phyloP scores from a whole-genome alignment of 2,329 filamentous ascomycete genomes.

The Fusarium sacchari region DNA sequence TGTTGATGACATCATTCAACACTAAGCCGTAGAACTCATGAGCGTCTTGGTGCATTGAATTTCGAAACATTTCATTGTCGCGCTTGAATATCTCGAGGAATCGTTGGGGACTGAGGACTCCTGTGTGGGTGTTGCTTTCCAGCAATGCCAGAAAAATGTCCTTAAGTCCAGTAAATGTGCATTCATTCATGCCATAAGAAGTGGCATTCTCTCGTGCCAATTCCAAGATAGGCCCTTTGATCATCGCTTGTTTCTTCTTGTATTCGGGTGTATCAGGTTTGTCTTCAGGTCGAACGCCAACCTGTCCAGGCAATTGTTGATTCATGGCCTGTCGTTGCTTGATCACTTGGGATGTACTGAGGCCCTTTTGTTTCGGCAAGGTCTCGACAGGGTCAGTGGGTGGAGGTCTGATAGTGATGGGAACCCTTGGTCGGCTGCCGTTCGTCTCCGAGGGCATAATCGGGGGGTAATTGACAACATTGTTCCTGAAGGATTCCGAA shows the following conservation, averaged over 20 bases:
- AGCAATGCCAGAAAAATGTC: conserved; percentile 95
- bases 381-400: conserved; percentile 55
- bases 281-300: conserved; percentile 79
- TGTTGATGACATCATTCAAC: conserved; percentile 94
- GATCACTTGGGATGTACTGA: conserved; percentile 65
- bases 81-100: conserved; percentile 94
- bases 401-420: conserved; percentile 69
- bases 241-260: conserved; percentile 95
- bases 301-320: conserved; percentile 64
- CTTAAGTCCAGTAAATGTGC: conserved; percentile 92
- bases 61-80: conserved; percentile 97
- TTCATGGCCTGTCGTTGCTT: conserved; percentile 66
- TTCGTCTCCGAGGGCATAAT: conserved; percentile 77
- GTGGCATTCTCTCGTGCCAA: conserved; percentile 82
- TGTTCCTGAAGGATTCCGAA: conserved; percentile 91
- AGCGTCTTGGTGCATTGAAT: conserved; percentile 97
- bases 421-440: conserved; percentile 63
- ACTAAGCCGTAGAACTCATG: conserved; percentile 96
- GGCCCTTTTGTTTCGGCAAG: conserved; percentile 59
- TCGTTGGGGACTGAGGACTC: conserved; percentile 89
- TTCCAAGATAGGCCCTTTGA: conserved; percentile 86
- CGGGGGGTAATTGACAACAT: conserved; percentile 90
- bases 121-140: conserved; percentile 81
- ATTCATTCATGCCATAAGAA: conserved; percentile 92
- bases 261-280: conserved; percentile 95